A percentile compares a stretch with the other conserved stretches of the same genome.
These are phyloP conservation scores for Flaveria sonorensis DNA, from an alignment of 129 eudicot genomes.

Conservation along the genomic window DNA sequence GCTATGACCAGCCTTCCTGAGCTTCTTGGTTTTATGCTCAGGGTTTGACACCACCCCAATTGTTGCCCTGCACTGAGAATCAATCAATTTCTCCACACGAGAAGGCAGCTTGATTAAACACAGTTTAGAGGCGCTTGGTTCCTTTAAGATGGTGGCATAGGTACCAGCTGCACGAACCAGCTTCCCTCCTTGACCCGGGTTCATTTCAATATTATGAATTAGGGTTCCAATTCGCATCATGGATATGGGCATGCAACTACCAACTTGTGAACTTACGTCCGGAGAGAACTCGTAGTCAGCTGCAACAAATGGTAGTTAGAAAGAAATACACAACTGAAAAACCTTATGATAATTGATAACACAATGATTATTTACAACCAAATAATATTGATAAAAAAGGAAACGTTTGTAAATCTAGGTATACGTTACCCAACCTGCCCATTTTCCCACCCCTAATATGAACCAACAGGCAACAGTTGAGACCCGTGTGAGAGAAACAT, in stretches of 20 bases:
- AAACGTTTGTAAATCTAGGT: neutral
- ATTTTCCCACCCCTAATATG: conserved; percentile 2
- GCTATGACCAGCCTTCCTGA: conserved; percentile 75
- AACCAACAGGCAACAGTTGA: conserved; percentile 12
- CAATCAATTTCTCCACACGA: conserved; percentile 58
- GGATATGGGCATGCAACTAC: conserved; percentile 71
- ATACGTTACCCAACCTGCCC: neutral
- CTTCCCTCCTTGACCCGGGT: conserved; percentile 83
- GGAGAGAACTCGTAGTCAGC: conserved; percentile 35
- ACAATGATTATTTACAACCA: neutral
- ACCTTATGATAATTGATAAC: neutral
- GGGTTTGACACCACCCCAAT: conserved; percentile 71
- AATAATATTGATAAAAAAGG: neutral
- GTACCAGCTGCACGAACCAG: conserved; percentile 88
- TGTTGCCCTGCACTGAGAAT: conserved; percentile 66
- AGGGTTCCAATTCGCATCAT: conserved; percentile 83
- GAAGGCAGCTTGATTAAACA: conserved; percentile 66
- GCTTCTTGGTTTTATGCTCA: conserved; percentile 58
- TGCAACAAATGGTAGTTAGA: neutral
- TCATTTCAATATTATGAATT: conserved; percentile 79
- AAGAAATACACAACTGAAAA: neutral
- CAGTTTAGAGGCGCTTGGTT: conserved; percentile 53
- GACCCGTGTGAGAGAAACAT: conserved; percentile 9
- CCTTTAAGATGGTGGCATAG: conserved; percentile 64
- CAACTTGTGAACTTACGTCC: conserved; percentile 66